Evolutionary conservation across 345 rosid genomes (phyloP).

Genomic region (Brassica incana): DNA sequence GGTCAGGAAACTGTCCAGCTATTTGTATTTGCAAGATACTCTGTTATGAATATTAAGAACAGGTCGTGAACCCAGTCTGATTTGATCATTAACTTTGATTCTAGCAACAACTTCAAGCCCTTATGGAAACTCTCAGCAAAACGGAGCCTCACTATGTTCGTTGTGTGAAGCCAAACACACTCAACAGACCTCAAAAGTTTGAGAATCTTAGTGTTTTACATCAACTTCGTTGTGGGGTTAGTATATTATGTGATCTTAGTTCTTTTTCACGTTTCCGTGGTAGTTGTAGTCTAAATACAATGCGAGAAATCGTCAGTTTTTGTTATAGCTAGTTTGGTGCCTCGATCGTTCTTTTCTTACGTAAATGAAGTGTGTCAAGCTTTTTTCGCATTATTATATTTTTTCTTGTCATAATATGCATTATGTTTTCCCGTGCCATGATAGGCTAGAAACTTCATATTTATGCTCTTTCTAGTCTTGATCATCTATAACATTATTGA

Average conservation of each 20-base stretch:
- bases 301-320: not conserved
- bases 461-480: slow-evolving; percentile 3
- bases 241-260: slow-evolving; percentile 39
- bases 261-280: slow-evolving; percentile 14
- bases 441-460: slow-evolving; percentile 19
- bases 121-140: slow-evolving; percentile 89
- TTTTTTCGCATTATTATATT: slow-evolving; percentile 3
- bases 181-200: slow-evolving; percentile 82
- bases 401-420: slow-evolving; percentile 12
- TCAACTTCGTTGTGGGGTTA: slow-evolving; percentile 96
- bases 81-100: slow-evolving; percentile 29
- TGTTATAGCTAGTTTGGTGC: slow-evolving; percentile 16
- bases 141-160: slow-evolving; percentile 99
- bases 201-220: slow-evolving; percentile 84
- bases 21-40: slow-evolving; percentile 8
- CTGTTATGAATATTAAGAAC: slow-evolving; percentile 2
- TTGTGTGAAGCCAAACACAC: slow-evolving; percentile 96
- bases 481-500: not conserved
- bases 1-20: slow-evolving; percentile 44
- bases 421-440: slow-evolving; percentile 17
- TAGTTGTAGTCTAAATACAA: not conserved
- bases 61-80: not conserved
- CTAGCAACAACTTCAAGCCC: slow-evolving; percentile 99
- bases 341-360: slow-evolving; percentile 2
- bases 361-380: not conserved